These are phyloP conservation scores for Microbotryum lychnidis-dioicae DNA, from an alignment of 1,284 basidiomycete species.

Conservation along the genomic window DNA sequence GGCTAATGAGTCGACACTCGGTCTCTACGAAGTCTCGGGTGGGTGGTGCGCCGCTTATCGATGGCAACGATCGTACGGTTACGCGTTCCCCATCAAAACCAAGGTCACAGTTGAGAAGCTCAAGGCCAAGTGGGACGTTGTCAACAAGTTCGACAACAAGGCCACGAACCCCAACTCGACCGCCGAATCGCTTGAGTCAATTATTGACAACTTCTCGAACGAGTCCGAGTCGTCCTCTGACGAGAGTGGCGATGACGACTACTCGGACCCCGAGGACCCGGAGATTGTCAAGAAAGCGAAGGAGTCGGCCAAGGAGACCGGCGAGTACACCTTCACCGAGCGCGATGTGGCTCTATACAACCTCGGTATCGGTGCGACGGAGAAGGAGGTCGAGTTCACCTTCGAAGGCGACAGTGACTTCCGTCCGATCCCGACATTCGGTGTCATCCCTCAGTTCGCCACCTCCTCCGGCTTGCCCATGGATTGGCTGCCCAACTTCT, in stretches of 20 bases:
- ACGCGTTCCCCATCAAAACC: constrained; percentile 60
- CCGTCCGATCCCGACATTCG: constrained; percentile 81
- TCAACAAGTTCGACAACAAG: constrained; percentile 66
- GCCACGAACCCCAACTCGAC: constrained; percentile 67
- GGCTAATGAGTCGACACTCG: constrained; percentile 67
- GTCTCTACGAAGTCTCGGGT: constrained; percentile 79
- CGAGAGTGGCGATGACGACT: constrained; percentile 42
- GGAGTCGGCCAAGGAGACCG: constrained; percentile 50
- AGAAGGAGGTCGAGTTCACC: constrained; percentile 81
- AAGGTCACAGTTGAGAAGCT: constrained; percentile 70
- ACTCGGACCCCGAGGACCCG: constrained; percentile 75
- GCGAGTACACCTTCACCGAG: constrained; percentile 69
- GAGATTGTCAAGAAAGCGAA: constrained; percentile 77
- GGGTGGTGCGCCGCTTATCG: constrained; percentile 88
- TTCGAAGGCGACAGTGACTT: constrained; percentile 87
- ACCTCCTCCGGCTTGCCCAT: constrained; percentile 52
- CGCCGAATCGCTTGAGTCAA: constrained; percentile 61
- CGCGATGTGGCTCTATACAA: constrained; percentile 94
- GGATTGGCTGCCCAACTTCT: constrained; percentile 90
- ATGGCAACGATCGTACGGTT: constrained; percentile 85
- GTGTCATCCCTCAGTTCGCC: constrained; percentile 87
- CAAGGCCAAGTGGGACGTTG: constrained; percentile 63
- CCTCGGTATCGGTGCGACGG: constrained; percentile 88
- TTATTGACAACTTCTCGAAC: constrained; percentile 31
- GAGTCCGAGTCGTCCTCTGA: constrained; percentile 24